Percentiles rank a stretch among this genome's conserved stretches.
Evolutionary conservation across 2,329 filamentous ascomycete genomes (phyloP).

Genomic region (Aureobasidium melanogenum): DNA sequence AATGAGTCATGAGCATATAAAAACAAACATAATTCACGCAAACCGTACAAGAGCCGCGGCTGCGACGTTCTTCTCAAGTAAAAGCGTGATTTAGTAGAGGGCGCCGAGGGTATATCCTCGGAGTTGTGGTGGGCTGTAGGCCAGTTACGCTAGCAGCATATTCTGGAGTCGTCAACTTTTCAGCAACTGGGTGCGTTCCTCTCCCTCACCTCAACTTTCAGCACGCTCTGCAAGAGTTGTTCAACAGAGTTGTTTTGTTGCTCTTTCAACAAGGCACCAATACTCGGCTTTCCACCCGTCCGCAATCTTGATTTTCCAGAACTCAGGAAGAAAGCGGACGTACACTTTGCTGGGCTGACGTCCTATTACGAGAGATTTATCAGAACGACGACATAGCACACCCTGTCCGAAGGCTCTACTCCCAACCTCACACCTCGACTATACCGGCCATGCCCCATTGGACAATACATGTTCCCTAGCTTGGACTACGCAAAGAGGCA

Average conservation of each 20-base stretch:
- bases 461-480: neutral
- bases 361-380: conserved; percentile 8
- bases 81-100: conserved; percentile 3
- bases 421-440: neutral
- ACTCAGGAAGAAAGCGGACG: neutral
- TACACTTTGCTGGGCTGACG: conserved; percentile 9
- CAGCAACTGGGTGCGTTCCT: neutral
- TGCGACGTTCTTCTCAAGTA: neutral
- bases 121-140: neutral
- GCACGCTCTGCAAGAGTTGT: neutral
- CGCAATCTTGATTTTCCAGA: neutral
- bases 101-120: neutral
- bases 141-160: neutral
- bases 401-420: neutral
- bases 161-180: neutral
- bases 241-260: neutral
- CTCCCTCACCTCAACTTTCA: neutral
- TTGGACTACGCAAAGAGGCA: neutral
- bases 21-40: conserved; percentile 5
- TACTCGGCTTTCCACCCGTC: neutral
- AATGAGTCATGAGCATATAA: conserved; percentile 1
- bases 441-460: neutral
- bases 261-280: neutral
- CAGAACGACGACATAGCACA: conserved; percentile 2
- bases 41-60: neutral